Base-by-base conservation (phyloP, 2,329 filamentous ascomycete genomes). In the Berkeleyomyces rouxiae region DNA sequence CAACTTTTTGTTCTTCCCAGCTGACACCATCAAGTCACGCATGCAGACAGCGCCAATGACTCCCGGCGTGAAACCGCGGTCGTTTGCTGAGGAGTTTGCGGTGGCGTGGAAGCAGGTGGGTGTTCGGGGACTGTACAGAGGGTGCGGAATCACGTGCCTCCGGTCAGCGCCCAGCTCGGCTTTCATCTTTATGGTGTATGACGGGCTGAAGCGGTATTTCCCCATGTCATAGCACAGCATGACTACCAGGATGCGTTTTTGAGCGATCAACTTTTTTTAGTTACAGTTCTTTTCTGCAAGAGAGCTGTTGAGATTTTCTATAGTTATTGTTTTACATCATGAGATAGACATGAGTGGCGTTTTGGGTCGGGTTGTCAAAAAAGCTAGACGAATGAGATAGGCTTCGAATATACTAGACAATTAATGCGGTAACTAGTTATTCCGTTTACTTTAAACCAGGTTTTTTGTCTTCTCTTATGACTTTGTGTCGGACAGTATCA, bases 1-100 rank as follows among this genome's bases (percentile, higher is more conserved):
- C 76, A 99, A 99, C 72, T 97, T 97, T 71, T 76, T 95, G 31
- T 96, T 97, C 78, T 99, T 93, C 72, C 93, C 93, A 0, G 93
- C 93, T 59, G 93, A 99, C 72, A 99, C 93, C 0, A 87, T 99
- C 77, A 99, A 99, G 76, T 95, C 88, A 16, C 84, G 92, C 58
- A 96, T 99, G 85, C 93, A 99, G 75, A 99, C 93, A 0, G 81
- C 87, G 61, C 86, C 90, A 4, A 77, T 89, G 51, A 81, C 79
- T 40, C 76, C 78, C 7, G 74, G 77, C 31, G 76, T 76, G 1
- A 74, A 75, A 62, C 79, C 80, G 61, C 81, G 80, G 49, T 85
- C 83, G 0, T 97, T 99, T 70, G 81, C 79, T 75, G 76, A 79
- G 44, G 90, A 95, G 65, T 83, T 85, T 0, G 79, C 75, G 63